Percentiles rank a stretch among this genome's conserved stretches.
Evolutionary conservation across 2,329 filamentous ascomycete species (phyloP).

Genomic region (Paecilomyces dactylethromorphus): DNA sequence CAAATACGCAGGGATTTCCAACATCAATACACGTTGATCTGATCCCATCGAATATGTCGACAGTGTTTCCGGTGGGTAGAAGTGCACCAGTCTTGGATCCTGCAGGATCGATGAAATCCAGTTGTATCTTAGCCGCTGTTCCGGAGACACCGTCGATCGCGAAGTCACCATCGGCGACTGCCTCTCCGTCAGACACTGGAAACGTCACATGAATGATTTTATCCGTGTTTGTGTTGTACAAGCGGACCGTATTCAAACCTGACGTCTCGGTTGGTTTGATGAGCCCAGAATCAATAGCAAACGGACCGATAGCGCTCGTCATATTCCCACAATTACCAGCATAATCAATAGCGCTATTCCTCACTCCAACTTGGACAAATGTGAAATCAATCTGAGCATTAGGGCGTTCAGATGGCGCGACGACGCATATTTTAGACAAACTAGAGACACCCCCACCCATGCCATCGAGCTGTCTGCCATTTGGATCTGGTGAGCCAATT

Average conservation of each 20-base stretch:
- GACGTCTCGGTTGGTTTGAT: conserved; percentile 24
- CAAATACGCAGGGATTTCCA: conserved; percentile 58
- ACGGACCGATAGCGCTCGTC: conserved; percentile 60
- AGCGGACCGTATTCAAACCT: conserved; percentile 45
- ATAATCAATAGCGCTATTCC: conserved; percentile 55
- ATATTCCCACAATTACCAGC: conserved; percentile 74
- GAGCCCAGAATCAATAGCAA: conserved; percentile 52
- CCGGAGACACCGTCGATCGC: conserved; percentile 60
- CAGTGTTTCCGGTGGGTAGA: conserved; percentile 52
- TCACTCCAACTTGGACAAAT: conserved; percentile 63
- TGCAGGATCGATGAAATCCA: conserved; percentile 57
- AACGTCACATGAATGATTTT: conserved; percentile 59
- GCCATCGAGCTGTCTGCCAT: conserved; percentile 65
- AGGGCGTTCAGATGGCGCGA: conserved; percentile 44
- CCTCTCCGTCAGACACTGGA: conserved; percentile 42
- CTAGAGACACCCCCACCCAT: conserved; percentile 64
- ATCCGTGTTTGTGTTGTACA: conserved; percentile 65
- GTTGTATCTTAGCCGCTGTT: conserved; percentile 48
- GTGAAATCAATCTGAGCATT: conserved; percentile 63
- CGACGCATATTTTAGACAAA: conserved; percentile 64
- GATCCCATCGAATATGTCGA: conserved; percentile 47
- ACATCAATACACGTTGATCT: conserved; percentile 56
- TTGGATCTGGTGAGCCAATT: conserved; percentile 60
- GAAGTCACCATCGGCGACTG: conserved; percentile 49
- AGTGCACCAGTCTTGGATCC: conserved; percentile 58